These are phyloP conservation scores for Coemansia sp. DNA, from an alignment of 192 early-diverging fungal species.

Conservation along the genomic window DNA sequence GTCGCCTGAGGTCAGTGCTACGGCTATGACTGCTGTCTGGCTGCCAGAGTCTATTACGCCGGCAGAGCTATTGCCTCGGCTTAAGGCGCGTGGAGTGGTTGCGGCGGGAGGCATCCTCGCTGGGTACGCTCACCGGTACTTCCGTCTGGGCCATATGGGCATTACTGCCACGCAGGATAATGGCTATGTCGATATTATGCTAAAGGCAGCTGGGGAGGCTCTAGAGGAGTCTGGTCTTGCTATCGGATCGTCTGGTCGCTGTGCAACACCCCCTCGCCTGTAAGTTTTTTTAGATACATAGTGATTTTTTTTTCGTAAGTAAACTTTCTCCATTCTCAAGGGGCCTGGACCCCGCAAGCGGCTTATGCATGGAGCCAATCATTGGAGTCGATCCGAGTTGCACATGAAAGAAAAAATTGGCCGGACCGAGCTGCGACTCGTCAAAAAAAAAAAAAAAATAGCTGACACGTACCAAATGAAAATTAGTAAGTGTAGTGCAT, in stretches of 20 bases:
- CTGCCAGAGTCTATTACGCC: conserved; percentile 82
- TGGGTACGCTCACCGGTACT: conserved; percentile 85
- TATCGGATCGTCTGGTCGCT: conserved; percentile 21
- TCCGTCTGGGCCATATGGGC: conserved; percentile 93
- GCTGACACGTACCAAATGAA: too few relatives aligned
- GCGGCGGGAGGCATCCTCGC: conserved; percentile 92
- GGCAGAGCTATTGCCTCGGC: conserved; percentile 75
- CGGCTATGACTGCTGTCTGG: conserved; percentile 86
- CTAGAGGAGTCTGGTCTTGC: conserved; percentile 60
- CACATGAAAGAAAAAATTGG: conserved; percentile 2
- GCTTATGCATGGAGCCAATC: background rate
- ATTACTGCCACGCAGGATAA: conserved; percentile 74
- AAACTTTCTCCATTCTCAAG: background rate
- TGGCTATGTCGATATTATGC: conserved; percentile 67
- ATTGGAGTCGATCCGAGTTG: background rate
- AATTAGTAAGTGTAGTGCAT: conserved; percentile 7
- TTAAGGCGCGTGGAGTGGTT: conserved; percentile 82
- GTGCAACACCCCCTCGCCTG: conserved; percentile 45
- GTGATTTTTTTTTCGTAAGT: too few relatives aligned
- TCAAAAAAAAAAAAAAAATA: background rate
- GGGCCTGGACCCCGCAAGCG: background rate
- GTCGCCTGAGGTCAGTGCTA: conserved; percentile 63
- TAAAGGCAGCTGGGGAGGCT: conserved; percentile 64
- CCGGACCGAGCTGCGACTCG: conserved; percentile 33
- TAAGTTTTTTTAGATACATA: conserved; percentile 5